phyloP scores from a whole-genome alignment of 345 rosid species.

The Hevea brasiliensis region DNA sequence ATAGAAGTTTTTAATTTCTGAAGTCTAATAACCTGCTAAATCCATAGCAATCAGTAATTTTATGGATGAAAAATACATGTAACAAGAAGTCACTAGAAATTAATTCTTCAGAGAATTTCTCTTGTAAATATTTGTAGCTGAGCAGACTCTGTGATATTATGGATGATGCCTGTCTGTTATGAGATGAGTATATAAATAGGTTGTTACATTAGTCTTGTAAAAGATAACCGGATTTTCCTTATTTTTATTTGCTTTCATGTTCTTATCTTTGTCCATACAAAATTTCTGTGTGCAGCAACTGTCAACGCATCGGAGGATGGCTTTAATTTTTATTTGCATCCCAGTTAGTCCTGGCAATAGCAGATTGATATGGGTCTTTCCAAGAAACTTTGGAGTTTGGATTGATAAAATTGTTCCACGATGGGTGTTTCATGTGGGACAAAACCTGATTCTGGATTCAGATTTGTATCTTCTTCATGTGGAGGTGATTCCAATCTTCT shows the following conservation, averaged over 20 bases:
- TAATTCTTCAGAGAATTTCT: not conserved
- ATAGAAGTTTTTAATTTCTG: not conserved
- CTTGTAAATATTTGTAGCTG: not conserved
- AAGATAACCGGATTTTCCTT: not conserved
- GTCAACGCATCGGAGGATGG: slow-evolving; percentile 30
- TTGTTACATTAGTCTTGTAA: not conserved
- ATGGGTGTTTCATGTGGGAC: slow-evolving; percentile 81
- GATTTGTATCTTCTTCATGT: slow-evolving; percentile 84
- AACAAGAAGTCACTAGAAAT: not conserved
- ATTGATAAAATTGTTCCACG: slow-evolving; percentile 74
- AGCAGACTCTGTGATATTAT: not conserved
- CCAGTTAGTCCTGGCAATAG: slow-evolving; percentile 92
- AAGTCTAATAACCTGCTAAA: not conserved
- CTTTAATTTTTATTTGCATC: slow-evolving; percentile 76
- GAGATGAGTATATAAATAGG: not conserved
- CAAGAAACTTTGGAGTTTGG: slow-evolving; percentile 65
- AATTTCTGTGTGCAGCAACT: slow-evolving; percentile 26
- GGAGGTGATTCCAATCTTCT: slow-evolving; percentile 49
- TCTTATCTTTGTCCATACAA: not conserved
- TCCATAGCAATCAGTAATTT: not conserved
- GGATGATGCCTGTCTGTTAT: not conserved
- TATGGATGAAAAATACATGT: not conserved
- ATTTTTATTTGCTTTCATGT: not conserved
- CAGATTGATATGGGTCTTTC: slow-evolving; percentile 82
- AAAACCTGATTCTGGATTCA: slow-evolving; percentile 80